These are phyloP conservation scores for Solanum lycopersicoides DNA, from an alignment of 257 asterid species.

Conservation along the genomic window DNA sequence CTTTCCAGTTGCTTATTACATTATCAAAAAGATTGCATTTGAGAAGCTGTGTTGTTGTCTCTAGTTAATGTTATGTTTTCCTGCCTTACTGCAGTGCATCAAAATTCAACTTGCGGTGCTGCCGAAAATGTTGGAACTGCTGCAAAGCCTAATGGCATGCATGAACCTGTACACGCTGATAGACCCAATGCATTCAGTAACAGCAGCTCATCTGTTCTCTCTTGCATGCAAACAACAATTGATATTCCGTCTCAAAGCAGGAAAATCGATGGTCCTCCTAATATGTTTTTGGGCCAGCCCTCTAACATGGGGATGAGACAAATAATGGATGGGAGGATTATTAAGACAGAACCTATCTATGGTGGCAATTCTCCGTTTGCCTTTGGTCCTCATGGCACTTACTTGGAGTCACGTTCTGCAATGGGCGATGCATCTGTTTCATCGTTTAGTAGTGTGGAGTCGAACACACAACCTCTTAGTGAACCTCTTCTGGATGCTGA, in stretches of 20 bases:
- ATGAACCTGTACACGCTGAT: constrained; percentile 14
- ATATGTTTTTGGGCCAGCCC: constrained; percentile 43
- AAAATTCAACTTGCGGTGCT: constrained; percentile 28
- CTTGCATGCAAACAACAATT: constrained; percentile 33
- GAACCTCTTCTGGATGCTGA: constrained; percentile 55
- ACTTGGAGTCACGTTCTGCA: constrained; percentile 44
- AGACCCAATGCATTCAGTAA: constrained; percentile 24
- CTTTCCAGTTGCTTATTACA: too few species aligned
- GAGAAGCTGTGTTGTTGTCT: not conserved
- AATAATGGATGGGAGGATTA: constrained; percentile 36
- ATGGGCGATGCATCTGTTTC: constrained; percentile 59
- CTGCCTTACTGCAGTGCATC: constrained; percentile 39
- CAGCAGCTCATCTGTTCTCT: constrained; percentile 34
- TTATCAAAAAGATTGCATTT: too few species aligned
- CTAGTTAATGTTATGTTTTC: not conserved
- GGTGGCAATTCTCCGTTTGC: constrained; percentile 46
- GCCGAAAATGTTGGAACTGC: constrained; percentile 32
- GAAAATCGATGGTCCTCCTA: constrained; percentile 32
- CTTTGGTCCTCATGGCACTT: constrained; percentile 41
- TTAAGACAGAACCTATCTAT: constrained; percentile 48
- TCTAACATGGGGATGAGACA: constrained; percentile 39
- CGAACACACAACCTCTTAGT: constrained; percentile 48
- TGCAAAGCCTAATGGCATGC: constrained; percentile 38
- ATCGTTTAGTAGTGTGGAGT: constrained; percentile 52
- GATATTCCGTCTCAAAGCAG: constrained; percentile 29